Base-by-base conservation (phyloP, 2,329 filamentous ascomycete genomes). In the Coniochaeta prunicola region DNA sequence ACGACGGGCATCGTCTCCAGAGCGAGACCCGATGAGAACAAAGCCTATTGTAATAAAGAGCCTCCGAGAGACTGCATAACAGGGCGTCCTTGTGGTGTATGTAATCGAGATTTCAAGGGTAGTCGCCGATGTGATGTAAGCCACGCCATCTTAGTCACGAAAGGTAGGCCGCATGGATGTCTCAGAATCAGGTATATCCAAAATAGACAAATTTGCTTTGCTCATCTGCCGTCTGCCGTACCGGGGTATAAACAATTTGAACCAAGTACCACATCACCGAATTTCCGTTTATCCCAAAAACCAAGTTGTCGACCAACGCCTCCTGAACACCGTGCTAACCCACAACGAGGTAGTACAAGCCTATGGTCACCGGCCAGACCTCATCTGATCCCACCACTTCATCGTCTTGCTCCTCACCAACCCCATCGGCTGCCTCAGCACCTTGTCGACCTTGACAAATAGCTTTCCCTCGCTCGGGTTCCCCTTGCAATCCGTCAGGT, bases 371-470 rank as follows among this genome's bases (percentile, higher is more conserved):
- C 45, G 21, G n/a, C 21, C 24, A 30, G 13, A 26, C 45, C 45
- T 50, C 21, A 50, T 21, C 21, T 10, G 21, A 28, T 50, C 45
- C 53, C 53, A 55, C 30, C 28, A 34, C 53, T 34, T 19, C 30
- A 55, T 36, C 19, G 28, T 33, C 53, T 36, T 33, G 19, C 7
- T 8, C 30, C 33, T 33, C 53, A 55, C 28, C 30, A 33, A 8
- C 8, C 30, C 53, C 30, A 21, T 21, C 5, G 53, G 53, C 53
- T 55, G 30, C 28, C 53, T 12, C 28, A 79, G 63, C 12, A 66
- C 69, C 71, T 84, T 85, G 48, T 76, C 71, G 33, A 85, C 74
- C 59, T 74, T 81, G 57, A 84, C 78, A 42, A 85, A 71, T 55
- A 86, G 67, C 63, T 79, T 77, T 10, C 77, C 79, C 6, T 72